Evolutionary conservation across 441 rosid species (phyloP).

Genomic region (Brassica balearica): DNA sequence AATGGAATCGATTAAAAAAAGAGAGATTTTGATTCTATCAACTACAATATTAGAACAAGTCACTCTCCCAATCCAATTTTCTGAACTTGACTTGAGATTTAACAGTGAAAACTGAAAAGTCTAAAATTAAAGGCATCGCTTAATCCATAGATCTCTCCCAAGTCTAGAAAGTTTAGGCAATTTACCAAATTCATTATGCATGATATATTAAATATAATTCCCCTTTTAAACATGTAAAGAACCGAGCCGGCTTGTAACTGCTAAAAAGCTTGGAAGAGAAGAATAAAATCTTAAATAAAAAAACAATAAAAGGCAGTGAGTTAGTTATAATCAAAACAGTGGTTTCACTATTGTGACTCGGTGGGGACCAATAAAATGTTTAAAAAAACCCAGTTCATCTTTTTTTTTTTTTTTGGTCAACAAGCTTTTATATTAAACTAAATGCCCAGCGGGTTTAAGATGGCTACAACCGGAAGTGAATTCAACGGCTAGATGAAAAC

Average conservation of each 20-base stretch:
- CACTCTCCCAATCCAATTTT: slow-evolving; percentile 24
- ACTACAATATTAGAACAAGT: slow-evolving; percentile 19
- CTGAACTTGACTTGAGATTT: slow-evolving; percentile 20
- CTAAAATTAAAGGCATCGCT: slow-evolving; percentile 25
- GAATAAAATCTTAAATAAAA: background rate
- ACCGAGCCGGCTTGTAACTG: background rate
- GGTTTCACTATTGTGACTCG: slow-evolving; percentile 5
- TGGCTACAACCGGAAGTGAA: no score
- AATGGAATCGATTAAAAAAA: background rate
- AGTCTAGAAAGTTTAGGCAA: slow-evolving; percentile 32
- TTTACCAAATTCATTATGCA: slow-evolving; percentile 24
- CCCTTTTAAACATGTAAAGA: background rate
- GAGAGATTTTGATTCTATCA: slow-evolving; percentile 31
- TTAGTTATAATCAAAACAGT: background rate
- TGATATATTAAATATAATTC: background rate
- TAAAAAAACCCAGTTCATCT: background rate
- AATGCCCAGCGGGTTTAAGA: no score
- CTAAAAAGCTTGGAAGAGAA: background rate
- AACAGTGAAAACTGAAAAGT: slow-evolving; percentile 31
- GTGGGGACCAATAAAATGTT: slow-evolving; percentile 2
- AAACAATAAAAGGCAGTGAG: background rate
- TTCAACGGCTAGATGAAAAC: no score
- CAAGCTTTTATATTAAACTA: no score
- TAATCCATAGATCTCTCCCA: slow-evolving; percentile 23
- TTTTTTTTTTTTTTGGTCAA: no score